Evolutionary conservation across 352 stramenopile genomes (phyloP), one percentile per base, ranked within the genome.

Genomic region (Phytophthora chlamydospora): DNA sequence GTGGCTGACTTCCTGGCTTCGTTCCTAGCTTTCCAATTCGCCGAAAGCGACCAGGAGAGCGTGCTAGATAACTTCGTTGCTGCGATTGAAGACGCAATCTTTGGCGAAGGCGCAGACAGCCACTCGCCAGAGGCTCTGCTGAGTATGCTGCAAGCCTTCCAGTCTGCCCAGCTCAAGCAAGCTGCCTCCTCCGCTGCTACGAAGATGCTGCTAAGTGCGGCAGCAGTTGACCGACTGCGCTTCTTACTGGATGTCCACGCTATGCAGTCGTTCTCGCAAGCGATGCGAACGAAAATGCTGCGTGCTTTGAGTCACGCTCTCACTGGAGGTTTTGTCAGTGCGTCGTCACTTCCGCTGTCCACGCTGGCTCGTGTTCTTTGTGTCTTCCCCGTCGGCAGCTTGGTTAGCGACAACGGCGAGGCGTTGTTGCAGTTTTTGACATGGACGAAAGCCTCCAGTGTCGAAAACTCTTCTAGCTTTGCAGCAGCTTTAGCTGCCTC

Each of bases 211-310:
- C 45, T 90, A 17, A 75, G 70, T 41, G 57, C 61, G 7, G 33
- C 33, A 2, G 78, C 78, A 8, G 58, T 91, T 3, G 71, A 90
- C 9, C 70, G 55, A 10, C 58, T 91, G 9, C 83, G 84, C 2
- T 88, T 89, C 67, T 73, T 92, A 31, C 68, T 93, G 36, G 79
- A 91, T 31, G 74, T 91, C 2, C 80, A 92, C 58, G 80, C 90
- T 6, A 73, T 93, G 67, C 80, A 76, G 6, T 93, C 86, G 24
- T 93, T 91, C 50, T 78, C 84, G 13, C 73, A 90, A 41, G 74
- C 73, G 10, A 89, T 89, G 43, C 75, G 79, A 36, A 68, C 58
- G 19, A 78, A 80, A 31, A 77, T 82, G 56, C 74, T 90, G 29
- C 58, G 58, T 38, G 66, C 82, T 3, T 33, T 92, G 12, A 71